These are phyloP conservation scores for Cutaneotrichosporon mucoides DNA, from an alignment of 1,284 basidiomycete species.

Conservation along the genomic window DNA sequence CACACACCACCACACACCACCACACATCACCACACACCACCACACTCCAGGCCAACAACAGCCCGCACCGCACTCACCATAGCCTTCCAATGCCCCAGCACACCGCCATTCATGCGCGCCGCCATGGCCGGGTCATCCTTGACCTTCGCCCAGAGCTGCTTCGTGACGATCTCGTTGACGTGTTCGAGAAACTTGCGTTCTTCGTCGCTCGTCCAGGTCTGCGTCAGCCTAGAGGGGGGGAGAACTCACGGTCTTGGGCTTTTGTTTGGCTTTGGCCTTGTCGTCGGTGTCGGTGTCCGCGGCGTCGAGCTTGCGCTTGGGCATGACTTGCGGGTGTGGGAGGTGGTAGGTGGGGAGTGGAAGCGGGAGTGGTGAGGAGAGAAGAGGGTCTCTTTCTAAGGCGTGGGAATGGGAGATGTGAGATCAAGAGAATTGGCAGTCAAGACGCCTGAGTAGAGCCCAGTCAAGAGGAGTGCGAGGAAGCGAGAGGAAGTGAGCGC, in stretches of 20 bases:
- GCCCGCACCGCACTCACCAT: slow-evolving; percentile 17
- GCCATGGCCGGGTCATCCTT: slow-evolving; percentile 11
- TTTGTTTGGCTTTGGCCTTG: not conserved
- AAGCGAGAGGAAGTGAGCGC: too few relatives aligned
- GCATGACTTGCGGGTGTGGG: not conserved
- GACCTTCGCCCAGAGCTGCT: slow-evolving; percentile 12
- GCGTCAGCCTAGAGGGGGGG: not conserved
- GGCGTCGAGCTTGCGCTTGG: not conserved
- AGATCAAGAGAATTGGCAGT: too few relatives aligned
- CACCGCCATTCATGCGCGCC: slow-evolving; percentile 5
- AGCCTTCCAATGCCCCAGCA: slow-evolving; percentile 15
- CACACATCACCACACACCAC: too few relatives aligned
- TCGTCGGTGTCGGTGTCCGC: not conserved
- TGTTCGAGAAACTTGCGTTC: slow-evolving; percentile 16
- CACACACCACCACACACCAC: too few relatives aligned
- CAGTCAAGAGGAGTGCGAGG: too few relatives aligned
- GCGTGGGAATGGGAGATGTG: too few relatives aligned
- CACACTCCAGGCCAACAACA: too few relatives aligned
- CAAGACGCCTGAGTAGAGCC: too few relatives aligned
- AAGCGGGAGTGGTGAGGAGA: too few relatives aligned
- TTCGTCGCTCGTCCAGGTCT: slow-evolving; percentile 19
- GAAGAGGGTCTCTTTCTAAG: too few relatives aligned
- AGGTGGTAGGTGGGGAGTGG: too few relatives aligned
- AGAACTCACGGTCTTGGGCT: not conserved
- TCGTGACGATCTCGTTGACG: slow-evolving; percentile 11